Base-by-base conservation (phyloP, 2,329 filamentous ascomycete genomes). In the Rugonectria rugulosa region DNA sequence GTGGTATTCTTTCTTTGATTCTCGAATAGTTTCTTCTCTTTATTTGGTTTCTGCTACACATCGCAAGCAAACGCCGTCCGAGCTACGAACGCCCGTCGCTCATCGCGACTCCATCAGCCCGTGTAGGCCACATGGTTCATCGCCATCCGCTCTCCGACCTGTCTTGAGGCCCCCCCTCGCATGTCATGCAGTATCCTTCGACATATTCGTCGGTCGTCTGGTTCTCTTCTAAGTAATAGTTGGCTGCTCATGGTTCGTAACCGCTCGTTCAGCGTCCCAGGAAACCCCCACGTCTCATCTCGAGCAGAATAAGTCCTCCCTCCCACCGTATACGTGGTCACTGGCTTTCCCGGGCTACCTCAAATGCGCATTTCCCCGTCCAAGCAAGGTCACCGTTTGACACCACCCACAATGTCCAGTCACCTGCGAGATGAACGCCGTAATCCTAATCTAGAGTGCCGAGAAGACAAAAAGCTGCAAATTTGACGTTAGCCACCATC, bases 401-500 rank as follows among this genome's bases (percentile, higher is more conserved):
- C 51, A 27, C 47, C 53, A 38, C 62, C 53, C 57, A 41, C 49
- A 53, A 54, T 58, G n/a, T 51, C 59, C 45, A 52, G 58, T 62
- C 41, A 53, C 52, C 56, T 59, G 55, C 57, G 62, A 66, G 60
- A 68, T 65, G 65, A 68, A 64, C 63, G 60, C 58, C 61, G 42
- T 40, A 53, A 52, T 56, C 57, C 51, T 63, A 58, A 54, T 66
- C 69, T 85, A 91, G 76, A 91, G 82, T 71, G 88, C 88, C 62
- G 88, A 91, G 76, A 91, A 91, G 66, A 91, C 88, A 75, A 91
- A 91, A 68, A 91, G 79, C 88, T 91, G 61, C n/a, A 55, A 54
- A 26, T 21, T 5, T 6, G 12, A 31, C 19, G 61, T 76, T 62
- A 74, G 69, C 50, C 47, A 34, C 17, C 42, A 26, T 27, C 29